Base-by-base conservation (phyloP, 2,329 filamentous ascomycete genomes). In the Penicillium sp. region DNA sequence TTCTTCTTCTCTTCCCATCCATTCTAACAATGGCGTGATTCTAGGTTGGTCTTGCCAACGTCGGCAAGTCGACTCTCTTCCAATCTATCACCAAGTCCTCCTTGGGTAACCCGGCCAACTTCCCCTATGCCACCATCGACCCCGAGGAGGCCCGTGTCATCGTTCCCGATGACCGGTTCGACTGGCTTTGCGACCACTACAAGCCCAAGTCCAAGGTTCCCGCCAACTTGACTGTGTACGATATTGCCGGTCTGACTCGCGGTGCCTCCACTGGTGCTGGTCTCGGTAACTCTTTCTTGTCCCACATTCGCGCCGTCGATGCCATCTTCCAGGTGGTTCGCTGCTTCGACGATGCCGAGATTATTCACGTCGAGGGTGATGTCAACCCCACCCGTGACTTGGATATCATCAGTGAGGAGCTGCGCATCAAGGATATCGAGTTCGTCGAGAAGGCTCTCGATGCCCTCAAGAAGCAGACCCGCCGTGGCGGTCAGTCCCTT, bases 41-140 rank as follows among this genome's bases (percentile, higher is more conserved):
- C 50, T 75, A 96, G 92, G 92, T 99, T 77, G 94, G 94, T 79
- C 87, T 99, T 71, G 94, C 94, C 77, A 99, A 99, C 78, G 95
- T 99, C 68, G 94, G 94, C 77, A 99, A 99, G 82, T 99, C 94
- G 64, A 99, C 95, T 32, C 87, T 99, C 69, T 99, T 99, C 86
- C 95, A 99, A 83, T 92, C 94, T 73, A 97, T 99, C 79, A 99
- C 94, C 74, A 97, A 97, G 83, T 96, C 89, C 78, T 86, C 87
- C 63, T 88, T 99, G 70, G 94, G 95, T 79, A 99, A 97, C 81
- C 95, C 95, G 69, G 94, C 94, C 81, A 99, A 99, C 81, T 99
- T 97, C 75, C 94, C 94, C 52, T 99, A 96, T 82, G 94, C 94
- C 72, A 99, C 94, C 69, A 99, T 99, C 77, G 92, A 99, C 66